These are phyloP conservation scores for Podosphaera fusca DNA, from an alignment of 2,329 filamentous ascomycete species.

Conservation along the genomic window DNA sequence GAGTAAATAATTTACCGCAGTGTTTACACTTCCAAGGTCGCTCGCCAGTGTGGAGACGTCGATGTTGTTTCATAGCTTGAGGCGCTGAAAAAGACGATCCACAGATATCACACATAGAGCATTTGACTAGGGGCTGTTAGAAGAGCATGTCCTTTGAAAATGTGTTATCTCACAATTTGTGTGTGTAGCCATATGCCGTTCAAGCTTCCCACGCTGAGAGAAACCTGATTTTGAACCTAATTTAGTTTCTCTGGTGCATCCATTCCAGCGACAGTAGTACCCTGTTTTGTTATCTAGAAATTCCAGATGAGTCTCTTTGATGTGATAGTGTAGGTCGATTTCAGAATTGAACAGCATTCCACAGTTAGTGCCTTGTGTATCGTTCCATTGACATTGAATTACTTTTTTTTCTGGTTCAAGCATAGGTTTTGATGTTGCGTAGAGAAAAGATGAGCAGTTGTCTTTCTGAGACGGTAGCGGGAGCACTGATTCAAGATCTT, in stretches of 20 bases:
- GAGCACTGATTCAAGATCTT: not conserved
- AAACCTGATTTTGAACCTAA: slow-evolving; percentile 23
- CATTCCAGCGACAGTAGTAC: slow-evolving; percentile 32
- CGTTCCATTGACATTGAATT: slow-evolving; percentile 12
- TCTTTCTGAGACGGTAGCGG: not conserved
- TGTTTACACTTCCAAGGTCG: slow-evolving; percentile 34
- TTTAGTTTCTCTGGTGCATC: slow-evolving; percentile 23
- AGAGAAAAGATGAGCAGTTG: not conserved
- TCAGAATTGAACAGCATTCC: slow-evolving; percentile 11
- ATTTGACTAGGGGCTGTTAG: slow-evolving; percentile 25
- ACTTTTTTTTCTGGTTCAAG: slow-evolving; percentile 1
- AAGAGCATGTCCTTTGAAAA: not conserved
- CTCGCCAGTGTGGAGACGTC: slow-evolving; percentile 40
- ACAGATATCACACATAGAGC: slow-evolving; percentile 31
- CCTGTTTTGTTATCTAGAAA: slow-evolving; percentile 23
- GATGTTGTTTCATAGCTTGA: slow-evolving; percentile 44
- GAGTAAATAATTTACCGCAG: slow-evolving; percentile 37
- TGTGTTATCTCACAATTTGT: slow-evolving; percentile 30
- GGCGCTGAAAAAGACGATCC: slow-evolving; percentile 37
- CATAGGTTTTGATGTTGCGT: not conserved
- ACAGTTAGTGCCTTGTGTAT: slow-evolving; percentile 4
- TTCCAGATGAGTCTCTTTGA: slow-evolving; percentile 26
- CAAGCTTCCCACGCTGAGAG: slow-evolving; percentile 36
- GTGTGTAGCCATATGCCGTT: slow-evolving; percentile 41
- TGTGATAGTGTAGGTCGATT: slow-evolving; percentile 30